Conservation (phyloP, 768 basidiomycete genomes). For the Lactifluus rugatus region DNA sequence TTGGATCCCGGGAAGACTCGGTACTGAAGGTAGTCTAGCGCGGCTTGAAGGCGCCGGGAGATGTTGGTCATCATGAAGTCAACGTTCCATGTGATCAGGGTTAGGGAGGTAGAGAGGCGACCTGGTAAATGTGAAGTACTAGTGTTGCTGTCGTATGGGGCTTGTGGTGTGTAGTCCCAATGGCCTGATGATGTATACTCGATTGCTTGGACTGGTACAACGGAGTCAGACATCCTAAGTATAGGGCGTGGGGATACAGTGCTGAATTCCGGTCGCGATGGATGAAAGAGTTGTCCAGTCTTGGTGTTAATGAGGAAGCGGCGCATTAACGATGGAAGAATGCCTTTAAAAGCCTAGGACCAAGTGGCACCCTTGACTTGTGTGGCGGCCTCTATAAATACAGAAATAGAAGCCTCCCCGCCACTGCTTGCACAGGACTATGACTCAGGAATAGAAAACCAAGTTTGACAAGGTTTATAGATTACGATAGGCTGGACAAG, state of each 20-base stretch:
- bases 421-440: not conserved
- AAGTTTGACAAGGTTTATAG: not conserved
- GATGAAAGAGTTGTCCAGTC: not conserved
- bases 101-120: constrained; percentile 34
- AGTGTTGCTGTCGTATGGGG: constrained; percentile 26
- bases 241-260: not conserved
- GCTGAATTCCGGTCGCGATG: not conserved
- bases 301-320: not conserved
- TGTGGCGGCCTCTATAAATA: not conserved
- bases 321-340: not conserved
- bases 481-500: not conserved
- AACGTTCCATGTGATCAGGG: constrained; percentile 66
- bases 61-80: constrained; percentile 35
- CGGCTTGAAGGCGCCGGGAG: constrained; percentile 37
- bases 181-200: not conserved
- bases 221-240: not conserved
- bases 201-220: not conserved
- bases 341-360: not conserved
- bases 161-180: constrained; percentile 24
- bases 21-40: constrained; percentile 45
- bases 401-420: not conserved
- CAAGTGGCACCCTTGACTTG: no score
- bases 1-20: constrained; percentile 40
- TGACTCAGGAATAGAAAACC: not conserved
- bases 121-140: constrained; percentile 17